Conservation (phyloP, 805 yeast species). For the Komagataella kurtzmanii region DNA sequence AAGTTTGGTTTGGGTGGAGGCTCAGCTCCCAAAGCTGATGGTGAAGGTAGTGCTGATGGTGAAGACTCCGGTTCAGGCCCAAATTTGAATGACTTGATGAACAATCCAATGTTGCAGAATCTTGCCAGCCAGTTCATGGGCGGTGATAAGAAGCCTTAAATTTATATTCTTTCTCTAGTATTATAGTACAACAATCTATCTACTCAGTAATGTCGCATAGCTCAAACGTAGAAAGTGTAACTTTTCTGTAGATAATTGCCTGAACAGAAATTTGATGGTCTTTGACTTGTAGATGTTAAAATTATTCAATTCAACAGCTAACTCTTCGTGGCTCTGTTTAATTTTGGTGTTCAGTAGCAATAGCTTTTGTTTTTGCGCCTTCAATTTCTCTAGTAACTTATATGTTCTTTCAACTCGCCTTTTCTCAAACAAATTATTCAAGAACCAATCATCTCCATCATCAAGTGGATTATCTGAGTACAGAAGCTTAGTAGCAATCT, state of each 20-base stretch:
- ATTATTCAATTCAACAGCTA: constrained; percentile 52
- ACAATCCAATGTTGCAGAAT: constrained; percentile 64
- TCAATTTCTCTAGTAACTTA: background rate
- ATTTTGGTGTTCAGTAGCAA: constrained; percentile 31
- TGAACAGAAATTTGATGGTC: constrained; percentile 24
- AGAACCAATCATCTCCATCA: background rate
- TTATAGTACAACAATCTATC: constrained; percentile 6
- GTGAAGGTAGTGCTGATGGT: constrained; percentile 10
- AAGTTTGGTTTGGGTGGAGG: constrained; percentile 58
- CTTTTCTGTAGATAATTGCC: constrained; percentile 17
- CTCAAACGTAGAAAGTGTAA: constrained; percentile 13
- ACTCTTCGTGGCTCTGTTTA: constrained; percentile 38
- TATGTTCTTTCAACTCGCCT: background rate
- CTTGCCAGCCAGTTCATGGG: constrained; percentile 66
- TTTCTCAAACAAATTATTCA: background rate
- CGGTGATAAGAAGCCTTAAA: constrained; percentile 18
- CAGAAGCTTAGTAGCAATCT: background rate
- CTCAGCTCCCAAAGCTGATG: constrained; percentile 10
- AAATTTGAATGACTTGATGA: constrained; percentile 57
- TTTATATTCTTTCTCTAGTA: background rate
- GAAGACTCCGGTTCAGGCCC: constrained; percentile 23
- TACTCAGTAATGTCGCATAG: constrained; percentile 2
- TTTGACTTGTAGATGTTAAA: constrained; percentile 37
- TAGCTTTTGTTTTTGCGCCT: constrained; percentile 12
- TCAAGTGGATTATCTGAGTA: background rate